These are phyloP conservation scores for Arthrinium puccinioides DNA, from an alignment of 2,329 filamentous ascomycete genomes.

Conservation along the genomic window DNA sequence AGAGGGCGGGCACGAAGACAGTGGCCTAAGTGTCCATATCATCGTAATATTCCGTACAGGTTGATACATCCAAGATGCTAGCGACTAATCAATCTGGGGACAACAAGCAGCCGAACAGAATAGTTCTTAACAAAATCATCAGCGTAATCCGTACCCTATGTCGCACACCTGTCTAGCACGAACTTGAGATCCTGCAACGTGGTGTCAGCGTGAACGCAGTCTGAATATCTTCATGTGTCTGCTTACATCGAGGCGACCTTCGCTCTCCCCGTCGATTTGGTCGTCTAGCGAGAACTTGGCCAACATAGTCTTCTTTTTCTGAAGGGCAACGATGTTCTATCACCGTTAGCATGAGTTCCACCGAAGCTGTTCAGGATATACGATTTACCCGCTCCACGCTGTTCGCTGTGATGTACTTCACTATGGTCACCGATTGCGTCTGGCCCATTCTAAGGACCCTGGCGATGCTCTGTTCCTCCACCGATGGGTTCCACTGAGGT, in stretches of 20 bases:
- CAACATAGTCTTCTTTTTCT: background rate
- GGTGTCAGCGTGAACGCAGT: background rate
- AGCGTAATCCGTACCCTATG: background rate
- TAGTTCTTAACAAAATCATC: background rate
- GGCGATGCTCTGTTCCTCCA: slow-evolving; percentile 4
- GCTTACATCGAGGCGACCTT: background rate
- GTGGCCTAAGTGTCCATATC: no score
- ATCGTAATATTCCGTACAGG: no score
- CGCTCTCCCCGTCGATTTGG: background rate
- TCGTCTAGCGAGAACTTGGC: background rate
- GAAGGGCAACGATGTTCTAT: background rate
- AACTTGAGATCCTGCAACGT: background rate
- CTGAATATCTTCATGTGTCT: background rate
- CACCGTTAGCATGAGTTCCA: background rate
- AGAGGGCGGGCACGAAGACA: no score
- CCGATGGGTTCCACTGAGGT: slow-evolving; percentile 6
- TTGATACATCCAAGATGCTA: background rate
- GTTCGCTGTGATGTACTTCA: slow-evolving; percentile 1
- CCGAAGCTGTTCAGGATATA: background rate
- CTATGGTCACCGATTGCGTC: background rate
- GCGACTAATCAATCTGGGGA: background rate
- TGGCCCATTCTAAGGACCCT: slow-evolving; percentile 3
- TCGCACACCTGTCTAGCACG: background rate
- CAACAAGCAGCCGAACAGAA: background rate
- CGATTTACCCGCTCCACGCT: slow-evolving; percentile 4